A percentile compares a stretch with the other conserved stretches of the same genome.
Evolutionary conservation across 805 yeast genomes (phyloP).

Genomic region (Ogataea pini): DNA sequence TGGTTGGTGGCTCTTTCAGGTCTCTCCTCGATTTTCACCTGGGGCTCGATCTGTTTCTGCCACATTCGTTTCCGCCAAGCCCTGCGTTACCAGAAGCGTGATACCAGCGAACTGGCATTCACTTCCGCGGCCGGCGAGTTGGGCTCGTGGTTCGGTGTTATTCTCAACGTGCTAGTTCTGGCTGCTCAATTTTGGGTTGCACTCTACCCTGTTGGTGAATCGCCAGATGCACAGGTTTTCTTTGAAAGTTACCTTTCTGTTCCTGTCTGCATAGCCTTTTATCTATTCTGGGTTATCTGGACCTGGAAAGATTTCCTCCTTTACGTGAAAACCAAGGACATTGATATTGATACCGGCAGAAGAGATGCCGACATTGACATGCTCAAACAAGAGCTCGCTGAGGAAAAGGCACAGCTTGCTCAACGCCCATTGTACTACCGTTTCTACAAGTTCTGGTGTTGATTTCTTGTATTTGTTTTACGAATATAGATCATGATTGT

Average conservation of each 20-base stretch:
- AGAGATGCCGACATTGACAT: constrained; percentile 59
- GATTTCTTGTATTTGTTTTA: too few species aligned
- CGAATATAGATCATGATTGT: too few species aligned
- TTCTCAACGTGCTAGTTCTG: constrained; percentile 59
- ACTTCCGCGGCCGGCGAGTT: constrained; percentile 64
- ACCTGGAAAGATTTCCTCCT: constrained; percentile 48
- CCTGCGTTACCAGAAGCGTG: constrained; percentile 62
- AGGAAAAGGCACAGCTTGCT: constrained; percentile 52
- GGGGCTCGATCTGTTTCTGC: constrained; percentile 72
- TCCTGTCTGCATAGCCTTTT: constrained; percentile 60
- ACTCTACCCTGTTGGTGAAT: constrained; percentile 60
- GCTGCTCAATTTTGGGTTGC: constrained; percentile 84
- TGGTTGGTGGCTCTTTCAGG: constrained; percentile 83
- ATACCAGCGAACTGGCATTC: constrained; percentile 64
- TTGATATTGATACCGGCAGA: constrained; percentile 66
- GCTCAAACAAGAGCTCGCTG: constrained; percentile 55
- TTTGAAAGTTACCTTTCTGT: constrained; percentile 66
- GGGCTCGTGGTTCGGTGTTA: constrained; percentile 66
- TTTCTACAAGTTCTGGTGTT: constrained; percentile 56
- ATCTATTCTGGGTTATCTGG: constrained; percentile 35
- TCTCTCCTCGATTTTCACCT: constrained; percentile 72
- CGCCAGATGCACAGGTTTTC: constrained; percentile 57
- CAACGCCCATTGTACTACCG: constrained; percentile 51
- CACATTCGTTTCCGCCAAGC: constrained; percentile 74
- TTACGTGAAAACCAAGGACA: constrained; percentile 46